Conservation (phyloP, 768 basidiomycete genomes). For the Rhizopogon vinicolor region DNA sequence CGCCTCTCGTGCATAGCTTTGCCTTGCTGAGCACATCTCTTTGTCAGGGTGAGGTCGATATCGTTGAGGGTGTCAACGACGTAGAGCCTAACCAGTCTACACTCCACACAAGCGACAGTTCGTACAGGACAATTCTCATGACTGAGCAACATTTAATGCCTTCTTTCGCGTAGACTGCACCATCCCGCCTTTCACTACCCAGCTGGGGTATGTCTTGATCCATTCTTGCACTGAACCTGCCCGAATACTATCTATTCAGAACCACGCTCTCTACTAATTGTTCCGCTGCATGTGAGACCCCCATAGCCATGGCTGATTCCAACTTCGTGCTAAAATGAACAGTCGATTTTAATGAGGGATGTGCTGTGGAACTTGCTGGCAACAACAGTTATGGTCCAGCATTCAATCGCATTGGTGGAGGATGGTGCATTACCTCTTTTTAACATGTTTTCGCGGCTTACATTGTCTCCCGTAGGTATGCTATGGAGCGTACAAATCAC, state of each 20-base stretch:
- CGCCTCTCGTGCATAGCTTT: background rate
- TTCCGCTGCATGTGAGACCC: background rate
- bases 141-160: background rate
- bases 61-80: constrained; percentile 44
- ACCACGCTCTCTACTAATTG: constrained; percentile 9
- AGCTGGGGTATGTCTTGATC: background rate
- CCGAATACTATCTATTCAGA: background rate
- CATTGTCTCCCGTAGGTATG: constrained; percentile 30
- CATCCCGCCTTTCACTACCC: constrained; percentile 5
- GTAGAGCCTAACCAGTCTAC: constrained; percentile 28
- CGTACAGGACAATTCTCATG: background rate
- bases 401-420: constrained; percentile 32
- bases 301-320: background rate
- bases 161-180: constrained; percentile 11
- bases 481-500: constrained; percentile 28
- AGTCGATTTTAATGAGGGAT: constrained; percentile 13
- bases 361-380: constrained; percentile 14
- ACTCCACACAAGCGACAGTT: constrained; percentile 24
- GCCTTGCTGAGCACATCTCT: background rate
- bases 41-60: constrained; percentile 39
- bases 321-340: background rate
- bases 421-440: constrained; percentile 24
- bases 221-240: background rate
- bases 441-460: background rate
- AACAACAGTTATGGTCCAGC: constrained; percentile 13